Evolutionary conservation across 257 asterid genomes (phyloP).

Genomic region (Primulina huaijiensis): DNA sequence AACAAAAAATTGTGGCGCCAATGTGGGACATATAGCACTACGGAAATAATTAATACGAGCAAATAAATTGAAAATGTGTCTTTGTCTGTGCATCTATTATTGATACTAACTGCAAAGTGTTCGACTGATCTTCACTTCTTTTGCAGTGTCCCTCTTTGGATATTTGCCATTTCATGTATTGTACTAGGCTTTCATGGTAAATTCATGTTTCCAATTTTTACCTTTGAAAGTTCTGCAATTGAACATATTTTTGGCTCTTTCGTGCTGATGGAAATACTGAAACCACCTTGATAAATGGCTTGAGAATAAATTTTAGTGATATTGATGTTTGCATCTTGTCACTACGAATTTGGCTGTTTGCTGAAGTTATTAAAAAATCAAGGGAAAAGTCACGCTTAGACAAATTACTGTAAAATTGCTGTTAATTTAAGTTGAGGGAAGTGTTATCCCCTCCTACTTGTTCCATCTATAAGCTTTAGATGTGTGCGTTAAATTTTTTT

Average conservation of each 20-base stretch:
- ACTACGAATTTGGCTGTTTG: no score
- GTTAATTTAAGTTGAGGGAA: no score
- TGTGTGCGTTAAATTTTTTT: no score
- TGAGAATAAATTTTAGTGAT: not conserved
- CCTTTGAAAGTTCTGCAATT: not conserved
- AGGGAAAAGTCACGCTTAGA: no score
- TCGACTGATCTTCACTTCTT: slow-evolving; percentile 16
- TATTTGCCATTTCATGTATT: slow-evolving; percentile 42
- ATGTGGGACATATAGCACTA: no score
- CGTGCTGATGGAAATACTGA: not conserved
- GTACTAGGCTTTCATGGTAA: slow-evolving; percentile 51
- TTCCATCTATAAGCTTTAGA: no score
- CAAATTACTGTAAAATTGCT: no score
- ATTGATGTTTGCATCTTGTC: no score
- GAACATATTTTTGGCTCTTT: not conserved
- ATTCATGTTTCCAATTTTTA: slow-evolving; percentile 1
- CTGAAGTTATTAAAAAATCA: no score
- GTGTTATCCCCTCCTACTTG: no score
- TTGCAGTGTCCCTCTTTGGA: slow-evolving; percentile 51
- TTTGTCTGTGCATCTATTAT: not conserved
- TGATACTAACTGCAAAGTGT: not conserved
- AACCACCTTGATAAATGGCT: slow-evolving; percentile 11
- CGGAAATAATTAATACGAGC: no score
- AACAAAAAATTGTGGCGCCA: no score
- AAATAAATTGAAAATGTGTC: not conserved